These are phyloP conservation scores for Cystobasidium ongulense DNA, from an alignment of 768 basidiomycete genomes.

Conservation along the genomic window DNA sequence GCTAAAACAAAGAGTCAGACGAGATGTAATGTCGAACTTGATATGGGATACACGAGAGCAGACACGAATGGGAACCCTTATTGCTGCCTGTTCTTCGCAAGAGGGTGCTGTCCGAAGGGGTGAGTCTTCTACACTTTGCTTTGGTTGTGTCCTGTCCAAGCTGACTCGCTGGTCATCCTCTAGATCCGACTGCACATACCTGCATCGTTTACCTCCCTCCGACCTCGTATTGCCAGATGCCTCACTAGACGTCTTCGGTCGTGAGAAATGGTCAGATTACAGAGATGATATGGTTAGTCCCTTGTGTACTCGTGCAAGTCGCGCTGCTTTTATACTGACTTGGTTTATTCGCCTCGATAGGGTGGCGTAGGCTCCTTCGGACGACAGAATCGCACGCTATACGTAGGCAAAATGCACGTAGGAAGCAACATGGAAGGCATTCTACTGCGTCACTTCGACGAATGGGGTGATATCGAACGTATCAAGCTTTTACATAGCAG, in stretches of 20 bases:
- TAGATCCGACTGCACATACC: constrained; percentile 77
- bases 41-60: constrained; percentile 87
- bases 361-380: constrained; percentile 97
- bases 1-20: constrained; percentile 93
- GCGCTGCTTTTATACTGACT: not conserved
- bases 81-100: constrained; percentile 85
- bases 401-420: constrained; percentile 88
- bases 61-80: constrained; percentile 89
- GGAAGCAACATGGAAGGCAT: constrained; percentile 79
- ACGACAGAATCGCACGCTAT: constrained; percentile 84
- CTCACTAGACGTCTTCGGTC: constrained; percentile 90
- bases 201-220: constrained; percentile 75
- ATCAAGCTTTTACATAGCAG: constrained; percentile 88
- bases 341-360: not conserved
- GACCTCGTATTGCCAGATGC: constrained; percentile 65
- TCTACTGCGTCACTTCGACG: constrained; percentile 81
- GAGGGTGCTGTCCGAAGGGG: constrained; percentile 96
- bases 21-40: constrained; percentile 75
- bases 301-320: not conserved
- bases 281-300: constrained; percentile 74
- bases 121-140: constrained; percentile 35
- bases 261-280: constrained; percentile 95
- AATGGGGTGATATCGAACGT: constrained; percentile 87
- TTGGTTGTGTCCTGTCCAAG: not conserved
- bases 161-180: not conserved